Evolutionary conservation across 805 yeast genomes (phyloP).

Genomic region (Barnettozyma populi): DNA sequence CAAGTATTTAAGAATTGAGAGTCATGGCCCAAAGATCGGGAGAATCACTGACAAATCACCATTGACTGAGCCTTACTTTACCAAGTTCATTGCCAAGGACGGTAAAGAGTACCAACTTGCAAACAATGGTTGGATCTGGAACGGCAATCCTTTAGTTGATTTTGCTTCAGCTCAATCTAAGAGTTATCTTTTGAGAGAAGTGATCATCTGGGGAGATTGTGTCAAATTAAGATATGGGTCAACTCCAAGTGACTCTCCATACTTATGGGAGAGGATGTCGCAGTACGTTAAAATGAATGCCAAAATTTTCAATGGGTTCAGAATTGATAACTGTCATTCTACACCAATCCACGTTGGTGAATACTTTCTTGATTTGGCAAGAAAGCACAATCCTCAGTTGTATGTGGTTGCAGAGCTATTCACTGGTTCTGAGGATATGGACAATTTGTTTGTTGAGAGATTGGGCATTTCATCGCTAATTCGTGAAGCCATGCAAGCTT

Average conservation of each 20-base stretch:
- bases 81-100: slow-evolving; percentile 48
- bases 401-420: slow-evolving; percentile 94
- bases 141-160: slow-evolving; percentile 88
- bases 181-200: slow-evolving; percentile 86
- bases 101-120: slow-evolving; percentile 72
- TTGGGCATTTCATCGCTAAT: slow-evolving; percentile 84
- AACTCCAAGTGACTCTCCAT: slow-evolving; percentile 77
- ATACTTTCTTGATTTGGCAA: slow-evolving; percentile 78
- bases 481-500: slow-evolving; percentile 97
- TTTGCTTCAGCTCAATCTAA: slow-evolving; percentile 79
- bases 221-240: slow-evolving; percentile 85
- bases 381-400: slow-evolving; percentile 75
- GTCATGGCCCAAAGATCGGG: slow-evolving; percentile 78
- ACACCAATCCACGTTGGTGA: slow-evolving; percentile 96
- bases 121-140: slow-evolving; percentile 99
- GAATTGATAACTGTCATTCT: slow-evolving; percentile 94
- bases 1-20: slow-evolving; percentile 69
- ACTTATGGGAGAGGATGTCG: slow-evolving; percentile 83
- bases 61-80: slow-evolving; percentile 82
- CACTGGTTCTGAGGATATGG: slow-evolving; percentile 88
- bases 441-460: slow-evolving; percentile 83
- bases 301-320: slow-evolving; percentile 71
- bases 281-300: slow-evolving; percentile 72
- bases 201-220: slow-evolving; percentile 97
- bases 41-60: slow-evolving; percentile 52